Evolutionary conservation across 148 eudicot genomes (phyloP).

Genomic region (Rhododendron mucronatum): DNA sequence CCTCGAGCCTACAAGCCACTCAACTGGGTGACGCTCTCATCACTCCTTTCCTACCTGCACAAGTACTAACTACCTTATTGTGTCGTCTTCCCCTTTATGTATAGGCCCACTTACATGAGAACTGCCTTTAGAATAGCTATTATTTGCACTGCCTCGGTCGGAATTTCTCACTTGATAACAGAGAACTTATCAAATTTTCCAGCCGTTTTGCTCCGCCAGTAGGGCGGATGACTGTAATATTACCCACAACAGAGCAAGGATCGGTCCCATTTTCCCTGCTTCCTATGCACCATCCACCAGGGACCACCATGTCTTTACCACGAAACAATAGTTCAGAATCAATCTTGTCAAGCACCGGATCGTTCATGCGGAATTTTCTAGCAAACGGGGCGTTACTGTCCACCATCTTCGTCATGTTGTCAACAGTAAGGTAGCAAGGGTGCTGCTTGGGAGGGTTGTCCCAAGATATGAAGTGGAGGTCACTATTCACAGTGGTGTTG

Average conservation of each 20-base stretch:
- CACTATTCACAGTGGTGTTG: constrained; percentile 48
- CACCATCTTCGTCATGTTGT: constrained; percentile 41
- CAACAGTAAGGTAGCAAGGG: constrained; percentile 36
- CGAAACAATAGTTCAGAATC: constrained; percentile 41
- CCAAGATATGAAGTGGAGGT: constrained; percentile 58
- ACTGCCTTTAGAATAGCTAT: background rate
- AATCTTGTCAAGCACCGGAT: constrained; percentile 44
- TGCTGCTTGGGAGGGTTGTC: constrained; percentile 58
- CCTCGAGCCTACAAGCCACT: background rate
- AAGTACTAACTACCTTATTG: background rate
- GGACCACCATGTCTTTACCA: constrained; percentile 40
- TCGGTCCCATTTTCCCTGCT: constrained; percentile 40
- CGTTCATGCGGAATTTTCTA: constrained; percentile 40
- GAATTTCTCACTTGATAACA: constrained; percentile 35
- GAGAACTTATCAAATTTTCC: constrained; percentile 28
- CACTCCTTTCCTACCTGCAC: background rate
- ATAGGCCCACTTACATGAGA: background rate
- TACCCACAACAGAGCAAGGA: constrained; percentile 44
- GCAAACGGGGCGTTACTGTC: constrained; percentile 55
- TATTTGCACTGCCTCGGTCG: constrained; percentile 37
- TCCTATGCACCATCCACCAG: constrained; percentile 60
- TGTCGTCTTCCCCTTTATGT: background rate
- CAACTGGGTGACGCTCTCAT: background rate
- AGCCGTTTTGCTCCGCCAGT: constrained; percentile 44
- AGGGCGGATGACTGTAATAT: constrained; percentile 33